Percentiles rank a stretch among this genome's conserved stretches.
phyloP scores from a whole-genome alignment of 257 asterid genomes.

The Oldenlandia corymbosa region DNA sequence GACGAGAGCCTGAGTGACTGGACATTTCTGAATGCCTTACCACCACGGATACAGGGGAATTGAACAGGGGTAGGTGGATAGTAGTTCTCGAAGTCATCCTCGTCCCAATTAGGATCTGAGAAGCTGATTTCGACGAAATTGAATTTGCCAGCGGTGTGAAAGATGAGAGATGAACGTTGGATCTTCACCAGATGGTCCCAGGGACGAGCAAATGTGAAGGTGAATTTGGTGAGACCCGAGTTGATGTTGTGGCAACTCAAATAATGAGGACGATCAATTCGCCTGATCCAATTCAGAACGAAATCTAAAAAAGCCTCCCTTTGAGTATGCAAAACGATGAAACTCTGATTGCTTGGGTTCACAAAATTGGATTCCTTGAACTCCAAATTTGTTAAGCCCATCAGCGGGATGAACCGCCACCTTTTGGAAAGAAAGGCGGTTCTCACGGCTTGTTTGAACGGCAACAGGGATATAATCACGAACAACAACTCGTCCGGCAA shows the following conservation, averaged over 20 bases:
- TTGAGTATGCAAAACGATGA: no score
- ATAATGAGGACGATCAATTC: no score
- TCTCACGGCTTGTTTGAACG: conserved; percentile 20
- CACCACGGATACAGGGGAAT: conserved; percentile 3
- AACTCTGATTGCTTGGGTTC: no score
- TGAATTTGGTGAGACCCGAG: no score
- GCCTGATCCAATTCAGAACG: conserved; percentile 17
- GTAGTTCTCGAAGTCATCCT: background rate
- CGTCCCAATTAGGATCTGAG: conserved; percentile 20
- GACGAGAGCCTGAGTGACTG: conserved; percentile 22
- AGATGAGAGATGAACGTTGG: no score
- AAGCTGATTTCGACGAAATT: conserved; percentile 28
- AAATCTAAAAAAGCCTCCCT: conserved; percentile 10
- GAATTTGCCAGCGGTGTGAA: background rate
- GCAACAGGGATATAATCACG: conserved; percentile 6
- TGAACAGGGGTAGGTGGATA: background rate
- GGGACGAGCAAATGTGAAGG: conserved; percentile 16
- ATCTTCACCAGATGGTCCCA: no score
- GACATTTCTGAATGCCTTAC: background rate
- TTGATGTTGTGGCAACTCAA: conserved; percentile 1
- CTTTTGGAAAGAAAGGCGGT: background rate
- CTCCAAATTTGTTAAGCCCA: conserved; percentile 16
- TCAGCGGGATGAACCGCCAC: conserved; percentile 12
- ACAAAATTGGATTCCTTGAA: conserved; percentile 22
- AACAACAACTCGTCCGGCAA: conserved; percentile 10